Base-by-base conservation (phyloP, 116 monocot genomes). In the Thalassia testudinum region DNA sequence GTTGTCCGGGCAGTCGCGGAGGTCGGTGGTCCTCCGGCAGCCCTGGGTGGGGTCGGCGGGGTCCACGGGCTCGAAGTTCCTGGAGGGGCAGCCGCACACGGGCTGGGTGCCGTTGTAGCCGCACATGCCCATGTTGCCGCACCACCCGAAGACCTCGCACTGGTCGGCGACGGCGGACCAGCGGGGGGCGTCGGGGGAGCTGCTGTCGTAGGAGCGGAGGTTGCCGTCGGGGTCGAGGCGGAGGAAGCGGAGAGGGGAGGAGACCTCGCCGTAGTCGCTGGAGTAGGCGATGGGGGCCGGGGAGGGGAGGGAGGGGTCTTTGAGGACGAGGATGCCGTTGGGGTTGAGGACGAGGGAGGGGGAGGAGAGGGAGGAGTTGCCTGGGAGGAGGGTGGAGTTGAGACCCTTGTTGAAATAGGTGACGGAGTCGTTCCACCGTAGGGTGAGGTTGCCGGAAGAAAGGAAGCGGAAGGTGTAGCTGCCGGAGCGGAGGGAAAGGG, bases 111-210 rank as follows among this genome's bases (percentile, higher is more conserved):
- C 73, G 24, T 81, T 81, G 57, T 91, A 91, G 21, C 66, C 58
- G 51, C 91, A 91, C 10, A 91, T 34, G 18, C 91, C 91, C 59
- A 70, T 70, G 63, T 75, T 70, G 12, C 91, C 91, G 53, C 91
- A 91, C 56, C 67, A 91, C 7, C 81, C 85, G 69, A 85, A 91
- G n/a, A 91, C 85, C 56, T 81, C 60, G 54, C 91, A 91, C 51
- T 91, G 91, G 49, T 91, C 91, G 0, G 52, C 44, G 12, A 91
- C 78, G 7, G 78, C 85, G 0, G 80, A 58, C 91, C 91, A 91
- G 25, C 61, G 53, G 0, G 49, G 56, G 15, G 21, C 52, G 12
- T 57, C 54, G 0, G 29, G 0, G 10, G 44, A 54, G 50, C 78
- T 81, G n/a, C n/a, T n/a, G n/a, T n/a, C n/a, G 50, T 86, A 86